Evolutionary conservation across 768 basidiomycete genomes (phyloP).

Genomic region (Leccinum barrowsii): DNA sequence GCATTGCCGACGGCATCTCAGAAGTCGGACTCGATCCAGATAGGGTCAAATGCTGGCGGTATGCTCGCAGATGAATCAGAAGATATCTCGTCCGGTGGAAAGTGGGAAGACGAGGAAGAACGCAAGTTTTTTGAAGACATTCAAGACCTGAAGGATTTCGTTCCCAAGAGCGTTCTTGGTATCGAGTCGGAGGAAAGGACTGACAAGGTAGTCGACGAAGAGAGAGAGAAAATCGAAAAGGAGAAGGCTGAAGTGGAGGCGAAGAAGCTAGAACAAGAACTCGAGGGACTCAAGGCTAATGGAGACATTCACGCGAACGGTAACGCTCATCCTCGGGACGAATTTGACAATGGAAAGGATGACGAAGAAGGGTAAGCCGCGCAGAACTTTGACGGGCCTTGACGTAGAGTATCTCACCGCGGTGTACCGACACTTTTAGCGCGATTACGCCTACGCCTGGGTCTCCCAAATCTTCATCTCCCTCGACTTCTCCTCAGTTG

Average conservation of each 20-base stretch:
- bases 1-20: slow-evolving; percentile 77
- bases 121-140: slow-evolving; percentile 90
- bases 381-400: background rate
- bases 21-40: slow-evolving; percentile 77
- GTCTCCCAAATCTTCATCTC: slow-evolving; percentile 59
- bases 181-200: slow-evolving; percentile 41
- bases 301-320: slow-evolving; percentile 26
- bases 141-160: slow-evolving; percentile 86
- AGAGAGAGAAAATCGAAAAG: slow-evolving; percentile 48
- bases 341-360: slow-evolving; percentile 21
- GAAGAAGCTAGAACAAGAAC: slow-evolving; percentile 72
- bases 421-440: slow-evolving; percentile 31
- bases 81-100: slow-evolving; percentile 60
- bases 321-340: slow-evolving; percentile 2
- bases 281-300: slow-evolving; percentile 55
- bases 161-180: slow-evolving; percentile 84
- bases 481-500: slow-evolving; percentile 64
- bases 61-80: slow-evolving; percentile 54
- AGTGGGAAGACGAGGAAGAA: slow-evolving; percentile 99
- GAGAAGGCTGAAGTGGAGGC: slow-evolving; percentile 63
- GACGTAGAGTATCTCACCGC: slow-evolving; percentile 35
- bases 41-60: slow-evolving; percentile 50
- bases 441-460: slow-evolving; percentile 62
- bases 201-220: slow-evolving; percentile 43
- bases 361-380: slow-evolving; percentile 29